Conservation (phyloP, 495 filamentous ascomycete genomes). For the Neurospora sp. region DNA sequence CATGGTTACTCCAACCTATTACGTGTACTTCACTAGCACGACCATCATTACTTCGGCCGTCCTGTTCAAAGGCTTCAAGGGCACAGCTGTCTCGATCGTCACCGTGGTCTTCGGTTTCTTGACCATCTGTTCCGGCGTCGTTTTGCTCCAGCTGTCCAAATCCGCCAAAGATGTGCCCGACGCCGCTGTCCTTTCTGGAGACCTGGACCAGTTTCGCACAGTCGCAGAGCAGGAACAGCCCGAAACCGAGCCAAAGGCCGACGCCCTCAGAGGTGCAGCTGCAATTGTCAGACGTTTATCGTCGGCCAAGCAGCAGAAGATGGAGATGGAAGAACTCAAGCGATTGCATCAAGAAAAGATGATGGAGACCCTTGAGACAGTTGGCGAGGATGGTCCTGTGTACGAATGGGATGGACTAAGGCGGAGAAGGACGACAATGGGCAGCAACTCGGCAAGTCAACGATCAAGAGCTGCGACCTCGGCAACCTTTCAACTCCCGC, state of each 20-base stretch:
- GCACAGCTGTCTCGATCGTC: conserved; percentile 64
- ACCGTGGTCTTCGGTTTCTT: conserved; percentile 92
- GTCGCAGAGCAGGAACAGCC: conserved; percentile 91
- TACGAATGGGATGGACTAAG: conserved; percentile 93
- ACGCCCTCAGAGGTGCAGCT: conserved; percentile 86
- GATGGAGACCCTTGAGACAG: conserved; percentile 59
- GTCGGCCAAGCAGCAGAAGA: conserved; percentile 58
- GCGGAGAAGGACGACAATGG: conserved; percentile 64
- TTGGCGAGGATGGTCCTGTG: conserved; percentile 52
- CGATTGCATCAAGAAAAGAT: conserved; percentile 69
- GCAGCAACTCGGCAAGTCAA: conserved; percentile 20
- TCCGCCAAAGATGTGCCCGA: conserved; percentile 96
- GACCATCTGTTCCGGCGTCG: conserved; percentile 89
- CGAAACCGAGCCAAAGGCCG: conserved; percentile 90
- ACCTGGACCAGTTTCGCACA: conserved; percentile 88
- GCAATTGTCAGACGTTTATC: conserved; percentile 84
- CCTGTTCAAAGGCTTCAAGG: conserved; percentile 91
- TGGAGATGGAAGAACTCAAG: conserved; percentile 71
- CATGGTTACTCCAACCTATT: conserved; percentile 95
- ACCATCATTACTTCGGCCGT: conserved; percentile 92
- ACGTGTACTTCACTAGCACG: conserved; percentile 91
- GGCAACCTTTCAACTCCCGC: conserved; percentile 26
- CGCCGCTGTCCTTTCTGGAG: conserved; percentile 82
- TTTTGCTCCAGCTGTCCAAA: conserved; percentile 95
- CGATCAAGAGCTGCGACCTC: conserved; percentile 26